Conservation (phyloP, 2,329 filamentous ascomycete species). For the Ophiostoma pallidulum region DNA sequence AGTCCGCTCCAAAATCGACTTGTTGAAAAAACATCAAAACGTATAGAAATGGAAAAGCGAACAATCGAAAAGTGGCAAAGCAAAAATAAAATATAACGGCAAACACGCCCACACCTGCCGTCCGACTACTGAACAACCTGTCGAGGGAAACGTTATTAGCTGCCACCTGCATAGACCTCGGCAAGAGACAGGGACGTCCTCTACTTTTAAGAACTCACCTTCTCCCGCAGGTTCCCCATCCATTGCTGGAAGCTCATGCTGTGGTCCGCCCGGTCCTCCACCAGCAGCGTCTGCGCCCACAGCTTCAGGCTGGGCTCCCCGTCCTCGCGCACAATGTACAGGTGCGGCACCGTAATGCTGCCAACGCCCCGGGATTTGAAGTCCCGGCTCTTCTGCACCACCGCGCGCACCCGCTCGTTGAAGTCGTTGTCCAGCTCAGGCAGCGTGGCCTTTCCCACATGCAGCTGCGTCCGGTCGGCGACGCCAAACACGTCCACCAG, state of each 20-base stretch:
- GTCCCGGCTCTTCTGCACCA: conserved; percentile 86
- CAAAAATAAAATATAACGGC: not conserved
- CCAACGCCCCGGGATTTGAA: conserved; percentile 80
- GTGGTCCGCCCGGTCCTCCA: conserved; percentile 92
- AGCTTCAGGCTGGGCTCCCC: conserved; percentile 90
- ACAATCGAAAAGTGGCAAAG: not conserved
- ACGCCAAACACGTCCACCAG: conserved; percentile 85
- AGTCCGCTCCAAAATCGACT: not conserved
- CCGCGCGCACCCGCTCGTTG: conserved; percentile 84
- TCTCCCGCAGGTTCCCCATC: conserved; percentile 86
- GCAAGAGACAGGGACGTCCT: not conserved
- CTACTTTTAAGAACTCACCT: conserved; percentile 47
- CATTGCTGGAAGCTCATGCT: conserved; percentile 88
- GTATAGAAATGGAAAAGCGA: not conserved
- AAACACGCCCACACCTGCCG: too few relatives aligned
- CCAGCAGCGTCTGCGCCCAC: conserved; percentile 92
- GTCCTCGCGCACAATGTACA: conserved; percentile 91
- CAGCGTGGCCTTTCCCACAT: conserved; percentile 81
- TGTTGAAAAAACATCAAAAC: not conserved
- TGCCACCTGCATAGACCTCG: not conserved
- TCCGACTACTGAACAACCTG: conserved; percentile 7
- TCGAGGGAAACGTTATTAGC: not conserved
- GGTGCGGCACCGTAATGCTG: conserved; percentile 82
- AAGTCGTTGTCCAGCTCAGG: conserved; percentile 92
- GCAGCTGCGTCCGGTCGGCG: conserved; percentile 70